Base-by-base conservation (phyloP, 1,139 yeast species). In the Geotrichum cucujoidarum region DNA sequence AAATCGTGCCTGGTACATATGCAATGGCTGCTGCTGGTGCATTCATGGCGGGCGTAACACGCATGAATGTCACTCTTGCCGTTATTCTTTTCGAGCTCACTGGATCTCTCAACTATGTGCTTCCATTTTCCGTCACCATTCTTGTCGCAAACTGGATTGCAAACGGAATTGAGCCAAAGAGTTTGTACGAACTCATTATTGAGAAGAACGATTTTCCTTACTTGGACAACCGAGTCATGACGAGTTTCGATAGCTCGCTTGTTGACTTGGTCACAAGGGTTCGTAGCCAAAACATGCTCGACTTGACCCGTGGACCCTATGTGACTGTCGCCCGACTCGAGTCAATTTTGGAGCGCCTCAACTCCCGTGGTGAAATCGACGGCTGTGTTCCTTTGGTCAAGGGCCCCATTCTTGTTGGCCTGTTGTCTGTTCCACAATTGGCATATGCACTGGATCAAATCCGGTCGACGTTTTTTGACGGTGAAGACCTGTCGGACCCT, bases 1-100 rank as follows among this genome's bases (percentile, higher is more conserved):
- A n/a, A 54, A 52, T 40, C 53, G 77, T 60, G 52, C 68, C 78
- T 50, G 85, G 84, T 0, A 76, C 78, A n/a, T 79, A 80, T 60
- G 75, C 83, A 3, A 77, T 79, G 79, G 78, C 79, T 1, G 76
- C 81, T 8, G 84, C 84, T 0, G 85, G 84, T 3, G 81, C 84
- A 1, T 78, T 78, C 53, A 77, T 79, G 80, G 85, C 84, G 0
- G 85, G 85, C 1, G 78, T 79, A 2, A 80, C 85, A 1, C 66
- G 84, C 53, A 80, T 79, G 85, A 79, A 79, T 50, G 76, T 80
- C 37, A 77, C 84, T 1, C 62, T 79, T 40, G 82, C 80, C 0
- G 78, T 78, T 7, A 79, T 80, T 45, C 60, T 79, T 50, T 79
- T 80, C 60, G 85, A 79, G 57, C 64, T 79, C 43, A 80, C 85